A percentile compares a stretch with the other conserved stretches of the same genome.
These are phyloP conservation scores for Talaromyces sp. DNA, from an alignment of 2,329 filamentous ascomycete genomes.

Conservation along the genomic window DNA sequence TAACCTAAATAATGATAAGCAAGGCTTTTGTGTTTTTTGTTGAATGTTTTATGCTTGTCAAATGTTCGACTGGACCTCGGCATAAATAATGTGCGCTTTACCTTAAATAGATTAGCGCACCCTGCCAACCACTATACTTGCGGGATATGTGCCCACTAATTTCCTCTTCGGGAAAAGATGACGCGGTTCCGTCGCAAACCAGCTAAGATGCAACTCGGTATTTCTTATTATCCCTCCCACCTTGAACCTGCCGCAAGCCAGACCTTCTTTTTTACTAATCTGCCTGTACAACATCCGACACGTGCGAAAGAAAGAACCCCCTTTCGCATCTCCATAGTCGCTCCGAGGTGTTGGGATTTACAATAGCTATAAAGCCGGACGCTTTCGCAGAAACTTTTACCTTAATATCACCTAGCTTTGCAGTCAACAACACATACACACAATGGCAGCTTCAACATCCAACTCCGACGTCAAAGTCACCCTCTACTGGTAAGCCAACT, in stretches of 20 bases:
- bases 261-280: neutral
- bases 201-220: neutral
- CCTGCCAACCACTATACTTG: neutral
- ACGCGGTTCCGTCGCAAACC: neutral
- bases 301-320: neutral
- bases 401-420: neutral
- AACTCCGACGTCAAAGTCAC: slow-evolving; percentile 10
- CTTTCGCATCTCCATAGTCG: neutral
- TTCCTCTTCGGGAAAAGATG: neutral
- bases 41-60: neutral
- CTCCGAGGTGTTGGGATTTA: neutral
- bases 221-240: too few species aligned
- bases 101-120: neutral
- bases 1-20: neutral
- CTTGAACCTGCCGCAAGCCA: too few species aligned
- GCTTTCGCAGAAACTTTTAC: neutral
- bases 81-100: neutral
- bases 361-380: neutral
- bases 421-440: neutral
- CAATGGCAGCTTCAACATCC: slow-evolving; percentile 6
- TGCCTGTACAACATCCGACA: neutral
- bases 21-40: neutral
- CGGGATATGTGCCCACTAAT: neutral
- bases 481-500: slow-evolving; percentile 11
- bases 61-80: neutral